phyloP scores from a whole-genome alignment of 2,329 filamentous ascomycete species.

The Chaetomium sp. region DNA sequence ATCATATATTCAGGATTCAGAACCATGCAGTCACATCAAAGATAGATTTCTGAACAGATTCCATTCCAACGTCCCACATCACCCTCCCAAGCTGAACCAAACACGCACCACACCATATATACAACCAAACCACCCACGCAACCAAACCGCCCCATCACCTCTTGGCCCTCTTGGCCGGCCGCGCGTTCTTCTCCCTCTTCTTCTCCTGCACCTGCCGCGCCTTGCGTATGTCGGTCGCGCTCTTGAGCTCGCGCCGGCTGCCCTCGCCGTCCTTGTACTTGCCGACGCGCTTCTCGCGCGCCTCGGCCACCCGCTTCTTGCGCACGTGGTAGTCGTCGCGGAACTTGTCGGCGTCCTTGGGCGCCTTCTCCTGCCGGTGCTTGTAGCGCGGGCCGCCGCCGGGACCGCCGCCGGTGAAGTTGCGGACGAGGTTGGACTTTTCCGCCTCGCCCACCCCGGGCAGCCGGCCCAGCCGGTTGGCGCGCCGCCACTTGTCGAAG shows the following conservation, averaged over 20 bases:
- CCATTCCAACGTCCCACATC: background rate
- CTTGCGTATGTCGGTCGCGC: constrained; percentile 81
- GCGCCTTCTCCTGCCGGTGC: constrained; percentile 84
- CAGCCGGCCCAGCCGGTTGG: constrained; percentile 76
- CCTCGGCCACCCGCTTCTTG: constrained; percentile 87
- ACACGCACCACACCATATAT: background rate
- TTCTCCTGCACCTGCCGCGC: constrained; percentile 75
- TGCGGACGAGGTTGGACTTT: constrained; percentile 45
- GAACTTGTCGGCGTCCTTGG: constrained; percentile 90
- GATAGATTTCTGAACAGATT: background rate
- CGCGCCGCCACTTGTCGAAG: constrained; percentile 89
- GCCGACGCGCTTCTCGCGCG: constrained; percentile 79
- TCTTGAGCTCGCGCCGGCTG: constrained; percentile 77
- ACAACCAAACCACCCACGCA: too few species aligned
- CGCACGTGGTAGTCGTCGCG: constrained; percentile 86
- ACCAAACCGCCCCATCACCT: constrained; percentile 17
- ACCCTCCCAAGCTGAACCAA: background rate
- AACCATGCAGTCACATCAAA: background rate
- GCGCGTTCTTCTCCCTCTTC: constrained; percentile 82
- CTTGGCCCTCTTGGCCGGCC: constrained; percentile 65
- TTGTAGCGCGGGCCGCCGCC: constrained; percentile 59
- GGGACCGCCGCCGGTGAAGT: constrained; percentile 24
- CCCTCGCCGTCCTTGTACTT: constrained; percentile 72
- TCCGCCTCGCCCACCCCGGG: constrained; percentile 85
- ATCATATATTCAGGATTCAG: background rate